Evolutionary conservation across 176 grass and related monocot species (phyloP).

Genomic region (Carex scoparia): DNA sequence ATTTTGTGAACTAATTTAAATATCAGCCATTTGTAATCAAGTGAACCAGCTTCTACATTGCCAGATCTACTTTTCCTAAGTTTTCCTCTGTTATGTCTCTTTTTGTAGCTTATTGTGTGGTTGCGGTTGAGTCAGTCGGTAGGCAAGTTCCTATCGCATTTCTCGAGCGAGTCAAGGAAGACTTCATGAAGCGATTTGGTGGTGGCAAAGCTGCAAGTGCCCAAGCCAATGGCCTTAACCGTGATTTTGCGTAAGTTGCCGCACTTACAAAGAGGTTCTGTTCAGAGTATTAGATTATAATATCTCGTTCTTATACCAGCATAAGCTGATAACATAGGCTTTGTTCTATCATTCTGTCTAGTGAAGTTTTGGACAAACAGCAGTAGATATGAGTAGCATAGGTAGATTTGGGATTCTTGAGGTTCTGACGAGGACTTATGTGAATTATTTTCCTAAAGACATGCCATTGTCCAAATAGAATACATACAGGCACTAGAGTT

Average conservation of each 20-base stretch:
- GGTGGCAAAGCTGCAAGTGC: constrained; percentile 86
- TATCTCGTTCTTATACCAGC: not conserved
- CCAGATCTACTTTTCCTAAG: not conserved
- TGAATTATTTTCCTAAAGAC: not conserved
- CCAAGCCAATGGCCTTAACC: constrained; percentile 66
- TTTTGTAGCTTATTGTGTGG: constrained; percentile 78
- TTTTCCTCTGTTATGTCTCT: not conserved
- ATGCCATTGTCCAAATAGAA: not conserved
- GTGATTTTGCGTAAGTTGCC: constrained; percentile 64
- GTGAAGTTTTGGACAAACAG: not conserved
- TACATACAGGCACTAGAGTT: not conserved
- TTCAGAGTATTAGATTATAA: not conserved
- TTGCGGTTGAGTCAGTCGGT: constrained; percentile 90
- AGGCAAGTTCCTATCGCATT: constrained; percentile 89
- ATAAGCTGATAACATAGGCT: not conserved
- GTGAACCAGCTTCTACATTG: not conserved
- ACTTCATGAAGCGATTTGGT: constrained; percentile 79
- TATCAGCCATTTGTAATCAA: not conserved
- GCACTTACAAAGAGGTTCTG: not conserved
- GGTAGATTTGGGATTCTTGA: not conserved
- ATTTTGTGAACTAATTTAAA: not conserved
- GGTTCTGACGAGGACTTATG: not conserved
- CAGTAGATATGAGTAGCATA: not conserved
- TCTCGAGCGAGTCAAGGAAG: constrained; percentile 83
- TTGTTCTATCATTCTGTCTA: not conserved